Evolutionary conservation across 1,284 basidiomycete genomes (phyloP), one percentile per base, ranked within the genome.

Genomic region (Agaricales sp.): DNA sequence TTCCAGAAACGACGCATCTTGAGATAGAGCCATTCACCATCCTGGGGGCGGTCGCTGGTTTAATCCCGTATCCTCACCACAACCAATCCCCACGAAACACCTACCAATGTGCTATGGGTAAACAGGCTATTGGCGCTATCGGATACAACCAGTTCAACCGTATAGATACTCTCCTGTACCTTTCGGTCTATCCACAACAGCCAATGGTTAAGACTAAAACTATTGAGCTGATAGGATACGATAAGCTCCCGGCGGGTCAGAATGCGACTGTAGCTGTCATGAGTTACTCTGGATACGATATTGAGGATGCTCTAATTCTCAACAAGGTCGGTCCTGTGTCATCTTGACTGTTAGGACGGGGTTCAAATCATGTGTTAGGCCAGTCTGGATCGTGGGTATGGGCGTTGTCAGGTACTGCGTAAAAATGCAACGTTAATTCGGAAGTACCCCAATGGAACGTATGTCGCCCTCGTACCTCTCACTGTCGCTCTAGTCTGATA

Each of bases 131-230:
- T 54, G 96, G 96, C n/a, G 94, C 93, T 2, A 99, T 99, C 57
- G 95, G 85, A 0, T 97, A 95, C 70, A 99, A 99, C 65, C 96
- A 99, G 65, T 80, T 98, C 54, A 92, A 95, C 63, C 81, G 96
- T 43, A 99, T 99, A 63, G 96, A 99, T 66, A 99, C 96, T 1
- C 75, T 99, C n/a, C 76, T 99, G 20, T 99, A 99, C 68, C 78
- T 99, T 48, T 90, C 93, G 55, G 92, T 98, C n/a, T 99, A 99
- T 59, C 96, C 96, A 11, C 96, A 99, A 61, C 90, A 98, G 61
- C 97, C 96, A 0, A 97, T 99, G 94, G 95, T 98, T 54, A 97
- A 98, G 69, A 97, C 96, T 4, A 94, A 95, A 65, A 95, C 94
- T 1, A 97, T 99, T 55, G 96, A 99, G 64, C 68, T 99, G 48